Conservation (phyloP, 192 early-diverging fungal genomes). For the Jimgerdemannia lactiflua region DNA sequence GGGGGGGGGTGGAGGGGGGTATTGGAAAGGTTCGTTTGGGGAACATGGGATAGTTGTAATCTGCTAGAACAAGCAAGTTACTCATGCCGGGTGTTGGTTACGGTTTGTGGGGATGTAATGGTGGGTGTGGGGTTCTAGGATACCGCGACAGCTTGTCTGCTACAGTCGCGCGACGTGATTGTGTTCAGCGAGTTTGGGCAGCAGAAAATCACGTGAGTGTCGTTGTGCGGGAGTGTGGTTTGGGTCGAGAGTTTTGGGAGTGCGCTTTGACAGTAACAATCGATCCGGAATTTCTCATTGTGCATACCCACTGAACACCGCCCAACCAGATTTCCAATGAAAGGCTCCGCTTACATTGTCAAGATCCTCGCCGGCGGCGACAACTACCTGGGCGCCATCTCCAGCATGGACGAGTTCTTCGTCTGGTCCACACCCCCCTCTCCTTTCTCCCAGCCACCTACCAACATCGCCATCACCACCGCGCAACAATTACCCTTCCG, state of each 20-base stretch:
- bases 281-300: too few species aligned
- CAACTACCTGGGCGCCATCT: constrained; percentile 26
- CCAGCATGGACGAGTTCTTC: constrained; percentile 51
- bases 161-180: constrained; percentile 50
- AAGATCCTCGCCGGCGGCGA: constrained; percentile 23
- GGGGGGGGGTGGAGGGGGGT: too few species aligned
- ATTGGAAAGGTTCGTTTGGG: too few species aligned
- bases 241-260: too few species aligned
- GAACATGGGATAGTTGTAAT: too few species aligned
- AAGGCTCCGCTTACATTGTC: constrained; percentile 32
- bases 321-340: constrained; percentile 15
- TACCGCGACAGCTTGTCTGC: constrained; percentile 61
- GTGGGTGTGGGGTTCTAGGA: constrained; percentile 26
- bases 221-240: too few species aligned
- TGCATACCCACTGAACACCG: too few species aligned
- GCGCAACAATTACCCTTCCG: background rate
- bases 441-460: background rate
- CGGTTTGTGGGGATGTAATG: background rate
- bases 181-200: constrained; percentile 52
- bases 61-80: background rate
- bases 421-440: constrained; percentile 50
- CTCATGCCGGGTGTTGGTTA: background rate
- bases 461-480: background rate
- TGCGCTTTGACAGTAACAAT: too few species aligned
- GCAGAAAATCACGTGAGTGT: constrained; percentile 37